phyloP scores from a whole-genome alignment of 2,329 filamentous ascomycete species.

The Colletotrichum nymphaeae region DNA sequence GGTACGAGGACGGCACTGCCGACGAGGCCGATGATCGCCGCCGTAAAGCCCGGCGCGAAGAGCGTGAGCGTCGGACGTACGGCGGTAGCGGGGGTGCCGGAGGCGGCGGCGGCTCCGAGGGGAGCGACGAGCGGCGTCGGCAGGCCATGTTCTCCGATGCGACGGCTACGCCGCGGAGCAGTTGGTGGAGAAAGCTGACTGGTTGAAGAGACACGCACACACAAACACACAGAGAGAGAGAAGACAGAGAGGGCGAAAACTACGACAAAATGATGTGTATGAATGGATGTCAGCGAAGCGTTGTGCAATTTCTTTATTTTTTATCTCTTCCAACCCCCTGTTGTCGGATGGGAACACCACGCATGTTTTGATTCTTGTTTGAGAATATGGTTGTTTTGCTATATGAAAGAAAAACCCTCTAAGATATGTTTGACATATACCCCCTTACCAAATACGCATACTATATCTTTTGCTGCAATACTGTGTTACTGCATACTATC shows the following conservation, averaged over 20 bases:
- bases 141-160: constrained; percentile 55
- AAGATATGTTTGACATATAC: neutral
- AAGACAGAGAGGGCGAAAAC: too few species aligned
- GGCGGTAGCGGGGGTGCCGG: constrained; percentile 30
- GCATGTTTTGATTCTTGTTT: neutral
- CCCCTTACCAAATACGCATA: neutral
- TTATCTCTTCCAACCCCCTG: constrained; percentile 5
- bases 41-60: constrained; percentile 57
- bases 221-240: too few species aligned
- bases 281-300: constrained; percentile 27
- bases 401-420: neutral
- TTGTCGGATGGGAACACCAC: neutral
- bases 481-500: neutral
- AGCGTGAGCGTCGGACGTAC: constrained; percentile 47
- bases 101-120: constrained; percentile 51
- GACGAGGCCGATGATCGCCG: constrained; percentile 57
- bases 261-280: constrained; percentile 19
- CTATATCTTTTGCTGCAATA: neutral
- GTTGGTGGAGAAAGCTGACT: constrained; percentile 70
- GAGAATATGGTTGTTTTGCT: neutral
- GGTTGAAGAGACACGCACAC: constrained; percentile 42
- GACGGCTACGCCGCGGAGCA: constrained; percentile 59
- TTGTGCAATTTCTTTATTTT: constrained; percentile 27
- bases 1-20: constrained; percentile 53
- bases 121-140: constrained; percentile 57